Evolutionary conservation across 768 basidiomycete species (phyloP).

Genomic region (Boletus speciosus): DNA sequence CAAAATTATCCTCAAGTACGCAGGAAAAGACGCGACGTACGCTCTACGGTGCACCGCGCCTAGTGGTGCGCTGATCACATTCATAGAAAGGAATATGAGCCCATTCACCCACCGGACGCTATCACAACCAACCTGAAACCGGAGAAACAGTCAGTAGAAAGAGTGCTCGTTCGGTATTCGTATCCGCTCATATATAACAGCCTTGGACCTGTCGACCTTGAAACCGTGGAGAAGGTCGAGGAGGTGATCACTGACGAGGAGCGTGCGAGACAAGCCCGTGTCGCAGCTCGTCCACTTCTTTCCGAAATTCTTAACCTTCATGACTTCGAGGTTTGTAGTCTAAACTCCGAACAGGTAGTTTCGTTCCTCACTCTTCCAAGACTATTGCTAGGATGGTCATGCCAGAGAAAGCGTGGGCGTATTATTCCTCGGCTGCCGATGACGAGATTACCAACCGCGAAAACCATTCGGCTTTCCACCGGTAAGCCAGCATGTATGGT

Average conservation of each 20-base stretch:
- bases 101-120: conserved; percentile 83
- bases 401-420: conserved; percentile 90
- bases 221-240: conserved; percentile 60
- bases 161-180: neutral
- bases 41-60: conserved; percentile 21
- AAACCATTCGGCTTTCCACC: conserved; percentile 88
- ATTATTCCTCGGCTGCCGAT: conserved; percentile 95
- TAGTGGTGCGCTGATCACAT: neutral
- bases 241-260: conserved; percentile 68
- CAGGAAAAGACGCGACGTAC: conserved; percentile 86
- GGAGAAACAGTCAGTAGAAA: conserved; percentile 71
- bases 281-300: conserved; percentile 65
- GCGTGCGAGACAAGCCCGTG: conserved; percentile 59
- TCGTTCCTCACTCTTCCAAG: conserved; percentile 36
- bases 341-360: neutral
- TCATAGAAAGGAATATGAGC: conserved; percentile 72
- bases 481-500: conserved; percentile 39
- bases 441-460: conserved; percentile 90
- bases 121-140: conserved; percentile 72
- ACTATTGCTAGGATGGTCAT: conserved; percentile 80
- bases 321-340: conserved; percentile 76
- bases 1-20: conserved; percentile 83
- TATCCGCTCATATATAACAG: conserved; percentile 32
- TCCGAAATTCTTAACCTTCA: conserved; percentile 84
- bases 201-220: conserved; percentile 68